Evolutionary conservation across 2,329 filamentous ascomycete species (phyloP).

Genomic region (Alternaria alternata): DNA sequence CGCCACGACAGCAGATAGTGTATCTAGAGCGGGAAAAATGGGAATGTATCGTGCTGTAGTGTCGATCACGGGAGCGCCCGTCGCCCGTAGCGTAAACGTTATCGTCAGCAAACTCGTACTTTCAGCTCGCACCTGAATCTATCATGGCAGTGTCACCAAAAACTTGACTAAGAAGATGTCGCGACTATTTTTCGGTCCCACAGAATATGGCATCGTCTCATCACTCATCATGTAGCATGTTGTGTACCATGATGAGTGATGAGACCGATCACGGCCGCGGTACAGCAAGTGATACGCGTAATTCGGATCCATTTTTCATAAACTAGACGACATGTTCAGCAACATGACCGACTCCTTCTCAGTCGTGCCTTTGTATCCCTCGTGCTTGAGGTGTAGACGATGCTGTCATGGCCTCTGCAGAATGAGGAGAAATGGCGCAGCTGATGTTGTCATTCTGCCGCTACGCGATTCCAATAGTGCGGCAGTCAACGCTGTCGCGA

Average conservation of each 20-base stretch:
- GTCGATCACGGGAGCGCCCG: conserved; percentile 31
- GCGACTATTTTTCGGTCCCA: not conserved
- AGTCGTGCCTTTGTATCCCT: not conserved
- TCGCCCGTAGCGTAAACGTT: conserved; percentile 17
- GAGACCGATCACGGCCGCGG: not conserved
- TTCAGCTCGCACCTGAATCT: conserved; percentile 4
- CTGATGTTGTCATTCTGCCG: not conserved
- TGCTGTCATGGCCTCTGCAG: not conserved
- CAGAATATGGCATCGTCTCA: not conserved
- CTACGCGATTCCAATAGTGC: conserved; percentile 6
- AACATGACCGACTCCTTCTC: not conserved
- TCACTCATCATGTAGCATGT: not conserved
- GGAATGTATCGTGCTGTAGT: conserved; percentile 4
- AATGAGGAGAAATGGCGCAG: not conserved
- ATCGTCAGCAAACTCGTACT: not conserved
- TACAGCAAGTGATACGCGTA: conserved; percentile 11
- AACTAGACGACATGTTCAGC: not conserved
- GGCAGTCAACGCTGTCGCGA: not conserved
- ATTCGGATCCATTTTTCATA: conserved; percentile 7
- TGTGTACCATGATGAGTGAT: not conserved
- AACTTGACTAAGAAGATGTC: not conserved
- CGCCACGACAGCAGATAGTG: not conserved
- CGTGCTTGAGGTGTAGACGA: not conserved
- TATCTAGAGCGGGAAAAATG: not conserved
- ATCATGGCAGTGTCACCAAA: not conserved